These are phyloP conservation scores for Phytophthora lateralis DNA, from an alignment of 352 stramenopile genomes.

Conservation along the genomic window DNA sequence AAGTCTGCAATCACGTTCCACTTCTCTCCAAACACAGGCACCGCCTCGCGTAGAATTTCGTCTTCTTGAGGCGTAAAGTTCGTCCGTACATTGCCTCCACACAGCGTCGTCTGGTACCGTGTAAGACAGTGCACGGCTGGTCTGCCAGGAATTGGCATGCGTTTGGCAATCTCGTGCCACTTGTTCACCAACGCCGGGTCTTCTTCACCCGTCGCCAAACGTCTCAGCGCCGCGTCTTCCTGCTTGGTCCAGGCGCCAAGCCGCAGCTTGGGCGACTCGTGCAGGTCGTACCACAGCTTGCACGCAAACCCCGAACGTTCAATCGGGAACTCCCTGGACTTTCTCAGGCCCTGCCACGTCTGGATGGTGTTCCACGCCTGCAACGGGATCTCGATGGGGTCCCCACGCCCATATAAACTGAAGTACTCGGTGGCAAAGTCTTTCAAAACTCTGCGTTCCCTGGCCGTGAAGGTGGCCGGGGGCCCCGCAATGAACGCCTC, in stretches of 20 bases:
- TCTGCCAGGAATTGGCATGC: slow-evolving; percentile 50
- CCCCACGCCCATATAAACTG: slow-evolving; percentile 20
- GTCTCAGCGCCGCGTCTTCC: slow-evolving; percentile 47
- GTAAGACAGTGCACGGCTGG: slow-evolving; percentile 62
- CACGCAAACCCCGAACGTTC: slow-evolving; percentile 71
- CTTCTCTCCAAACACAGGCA: slow-evolving; percentile 76
- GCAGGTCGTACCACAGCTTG: slow-evolving; percentile 76
- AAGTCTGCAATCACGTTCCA: slow-evolving; percentile 83
- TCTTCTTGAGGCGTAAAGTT: slow-evolving; percentile 60
- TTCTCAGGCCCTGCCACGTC: slow-evolving; percentile 33
- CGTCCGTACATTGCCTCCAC: slow-evolving; percentile 45
- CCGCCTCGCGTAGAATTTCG: slow-evolving; percentile 49
- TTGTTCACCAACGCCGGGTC: slow-evolving; percentile 50
- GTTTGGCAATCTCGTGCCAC: slow-evolving; percentile 54
- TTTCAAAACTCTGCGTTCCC: slow-evolving; percentile 61
- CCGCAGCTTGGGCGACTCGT: slow-evolving; percentile 61
- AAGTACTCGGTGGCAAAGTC: slow-evolving; percentile 49
- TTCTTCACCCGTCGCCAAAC: slow-evolving; percentile 45
- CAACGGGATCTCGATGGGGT: slow-evolving; percentile 37
- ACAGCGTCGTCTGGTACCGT: slow-evolving; percentile 61
- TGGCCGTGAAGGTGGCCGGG: slow-evolving; percentile 55
- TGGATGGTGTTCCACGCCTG: slow-evolving; percentile 57
- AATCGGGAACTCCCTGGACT: slow-evolving; percentile 41
- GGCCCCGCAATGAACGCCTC: slow-evolving; percentile 58
- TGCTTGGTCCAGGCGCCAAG: slow-evolving; percentile 62